Percentiles rank a stretch among this genome's conserved stretches.
These are phyloP conservation scores for Claviceps humidiphila DNA, from an alignment of 2,329 filamentous ascomycete species.

Conservation along the genomic window DNA sequence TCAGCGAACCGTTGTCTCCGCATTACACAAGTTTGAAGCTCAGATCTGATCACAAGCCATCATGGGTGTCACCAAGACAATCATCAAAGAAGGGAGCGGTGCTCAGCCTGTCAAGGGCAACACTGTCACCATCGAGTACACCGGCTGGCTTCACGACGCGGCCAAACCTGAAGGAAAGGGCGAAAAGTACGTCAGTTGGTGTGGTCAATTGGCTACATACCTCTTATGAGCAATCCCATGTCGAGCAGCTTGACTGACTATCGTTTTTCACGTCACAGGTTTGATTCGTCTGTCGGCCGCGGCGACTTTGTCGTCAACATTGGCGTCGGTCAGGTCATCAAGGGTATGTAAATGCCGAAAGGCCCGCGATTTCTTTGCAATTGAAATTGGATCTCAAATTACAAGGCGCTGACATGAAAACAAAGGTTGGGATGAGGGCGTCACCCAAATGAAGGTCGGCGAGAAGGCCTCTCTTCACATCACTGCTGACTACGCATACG, in stretches of 20 bases:
- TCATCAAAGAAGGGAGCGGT: slow-evolving; percentile 47
- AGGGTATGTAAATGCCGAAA: slow-evolving; percentile 40
- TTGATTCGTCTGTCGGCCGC: slow-evolving; percentile 73
- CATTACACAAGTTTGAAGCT: not conserved
- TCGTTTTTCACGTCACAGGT: slow-evolving; percentile 37
- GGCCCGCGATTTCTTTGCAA: too few relatives aligned
- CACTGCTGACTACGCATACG: slow-evolving; percentile 25
- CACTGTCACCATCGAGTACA: slow-evolving; percentile 79
- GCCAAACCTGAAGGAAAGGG: slow-evolving; percentile 52
- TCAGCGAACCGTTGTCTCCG: not conserved
- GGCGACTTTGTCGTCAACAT: slow-evolving; percentile 67
- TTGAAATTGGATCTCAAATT: not conserved
- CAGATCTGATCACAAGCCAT: slow-evolving; percentile 14
- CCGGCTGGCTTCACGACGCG: slow-evolving; percentile 67
- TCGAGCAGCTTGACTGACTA: not conserved
- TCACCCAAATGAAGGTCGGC: slow-evolving; percentile 73
- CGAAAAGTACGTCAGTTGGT: slow-evolving; percentile 42
- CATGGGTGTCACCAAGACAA: slow-evolving; percentile 65
- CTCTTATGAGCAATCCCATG: not conserved
- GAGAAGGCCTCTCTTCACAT: slow-evolving; percentile 84
- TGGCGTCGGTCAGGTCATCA: slow-evolving; percentile 74
- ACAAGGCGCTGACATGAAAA: slow-evolving; percentile 3
- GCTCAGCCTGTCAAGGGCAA: slow-evolving; percentile 52
- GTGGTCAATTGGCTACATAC: not conserved
- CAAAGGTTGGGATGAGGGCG: slow-evolving; percentile 73